Percentiles rank a stretch among this genome's conserved stretches.
phyloP scores from a whole-genome alignment of 2,329 filamentous ascomycete species.

The Arthrobotrys conoides region DNA sequence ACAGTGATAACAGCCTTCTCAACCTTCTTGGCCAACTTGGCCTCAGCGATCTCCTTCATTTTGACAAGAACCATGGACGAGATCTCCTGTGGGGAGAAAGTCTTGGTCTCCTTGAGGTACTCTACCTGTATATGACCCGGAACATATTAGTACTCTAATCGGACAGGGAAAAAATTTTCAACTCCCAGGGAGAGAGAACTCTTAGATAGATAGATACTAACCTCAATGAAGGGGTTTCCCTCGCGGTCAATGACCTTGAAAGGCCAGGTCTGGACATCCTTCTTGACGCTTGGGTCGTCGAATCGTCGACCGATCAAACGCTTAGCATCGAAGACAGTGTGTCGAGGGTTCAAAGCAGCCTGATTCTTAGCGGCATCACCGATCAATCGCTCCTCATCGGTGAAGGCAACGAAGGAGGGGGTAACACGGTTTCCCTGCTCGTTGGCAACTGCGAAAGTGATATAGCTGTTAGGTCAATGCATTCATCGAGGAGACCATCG shows the following conservation, averaged over 20 bases:
- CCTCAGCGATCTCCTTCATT: slow-evolving; percentile 99
- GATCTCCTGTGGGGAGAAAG: slow-evolving; percentile 97
- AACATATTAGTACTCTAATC: not conserved
- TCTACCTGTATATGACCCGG: slow-evolving; percentile 72
- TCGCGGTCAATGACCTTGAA: slow-evolving; percentile 97
- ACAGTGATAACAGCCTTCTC: slow-evolving; percentile 99
- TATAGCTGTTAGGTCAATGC: slow-evolving; percentile 39
- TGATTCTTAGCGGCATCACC: slow-evolving; percentile 99
- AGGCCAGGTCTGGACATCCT: slow-evolving; percentile 98
- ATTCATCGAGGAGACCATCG: slow-evolving; percentile 30
- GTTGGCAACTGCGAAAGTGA: slow-evolving; percentile 80
- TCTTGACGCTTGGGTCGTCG: slow-evolving; percentile 96
- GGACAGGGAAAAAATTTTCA: not conserved
- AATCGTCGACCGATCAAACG: slow-evolving; percentile 97
- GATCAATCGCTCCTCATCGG: slow-evolving; percentile 97
- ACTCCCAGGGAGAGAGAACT: not conserved
- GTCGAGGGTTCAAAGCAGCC: slow-evolving; percentile 98
- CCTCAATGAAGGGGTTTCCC: slow-evolving; percentile 88
- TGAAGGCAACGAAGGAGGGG: slow-evolving; percentile 99
- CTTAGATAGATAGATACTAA: not conserved
- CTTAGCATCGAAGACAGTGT: slow-evolving; percentile 99
- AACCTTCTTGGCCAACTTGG: slow-evolving; percentile 98
- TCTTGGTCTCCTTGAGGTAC: slow-evolving; percentile 94
- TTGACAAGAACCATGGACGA: slow-evolving; percentile 99
- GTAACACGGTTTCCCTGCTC: slow-evolving; percentile 99